Base-by-base conservation (phyloP, 2,329 filamentous ascomycete species). In the Emergomyces pasteurianus region DNA sequence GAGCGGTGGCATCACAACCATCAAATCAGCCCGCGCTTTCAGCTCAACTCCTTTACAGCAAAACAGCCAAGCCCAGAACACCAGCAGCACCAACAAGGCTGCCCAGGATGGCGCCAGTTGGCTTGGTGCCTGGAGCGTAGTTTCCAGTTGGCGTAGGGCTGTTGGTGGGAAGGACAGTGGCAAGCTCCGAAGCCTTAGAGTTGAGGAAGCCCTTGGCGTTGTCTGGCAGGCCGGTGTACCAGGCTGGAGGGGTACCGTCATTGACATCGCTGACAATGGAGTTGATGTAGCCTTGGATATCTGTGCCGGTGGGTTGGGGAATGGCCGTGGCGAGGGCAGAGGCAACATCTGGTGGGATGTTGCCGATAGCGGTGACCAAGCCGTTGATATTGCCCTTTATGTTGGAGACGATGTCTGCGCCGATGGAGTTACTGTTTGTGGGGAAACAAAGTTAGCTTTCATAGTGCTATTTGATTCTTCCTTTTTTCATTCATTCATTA, bases 51-150 rank as follows among this genome's bases (percentile, higher is more conserved):
- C 46, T 58, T 61, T 65, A 66, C 58, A 66, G 47, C 47, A 58
- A 58, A 56, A 65, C 52, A 14, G 63, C 65, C 14, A 66, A 58
- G 34, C 65, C 65, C 28, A 66, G 59, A 6, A 66, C 54, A 53
- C 65, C 65, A 55, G 64, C 65, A 50, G 60, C 65, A 54, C 65
- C 65, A 47, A 62, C 64, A 34, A 66, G 28, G 42, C 60, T 59
- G 46, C 62, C 64, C 31, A 60, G 18, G 36, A 64, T 26, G 40
- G 62, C 62, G 21, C 61, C 60, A 58, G 56, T 38, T 38, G 61
- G 57, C 14, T 31, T 53, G 40, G 28, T 16, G 34, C 2, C 58
- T 53, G 56, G 21, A 8, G 57, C 34, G 34, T 42, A 23, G 43
- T 50, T 58, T 28, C 52, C 46, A 14, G 40, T 58, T n/a, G 46